Evolutionary conservation across 352 stramenopile genomes (phyloP), one percentile per base, ranked within the genome.

Genomic region (Phytophthora boehmeriae): DNA sequence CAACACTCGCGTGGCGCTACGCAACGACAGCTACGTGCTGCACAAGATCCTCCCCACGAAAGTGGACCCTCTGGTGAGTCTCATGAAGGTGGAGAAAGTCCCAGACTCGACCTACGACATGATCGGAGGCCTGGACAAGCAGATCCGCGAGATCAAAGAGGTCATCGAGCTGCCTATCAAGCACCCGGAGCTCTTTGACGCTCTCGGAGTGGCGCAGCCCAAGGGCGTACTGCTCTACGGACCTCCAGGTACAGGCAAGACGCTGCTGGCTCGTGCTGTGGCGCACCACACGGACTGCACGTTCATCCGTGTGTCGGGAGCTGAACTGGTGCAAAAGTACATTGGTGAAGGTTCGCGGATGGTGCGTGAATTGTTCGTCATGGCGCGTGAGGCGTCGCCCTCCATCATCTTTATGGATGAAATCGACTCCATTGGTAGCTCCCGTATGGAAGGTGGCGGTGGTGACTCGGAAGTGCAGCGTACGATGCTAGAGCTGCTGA

Each of bases 361-460:
- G 97, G 98, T 99, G 22, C 92, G 98, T 45, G 98, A 99, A 80
- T 84, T 99, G 5, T 99, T 99, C 73, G 95, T 99, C 34, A 99
- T 99, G 97, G 98, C 98, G 25, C 86, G 89, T 50, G 91, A 97
- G 66, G 86, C 88, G n/a, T 96, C 97, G n/a, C 98, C 98, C 22
- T 98, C 91, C 25, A 99, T 99, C 73, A 99, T 99, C 61, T 99
- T 99, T 63, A 99, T 99, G 98, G 98, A 99, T 73, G 98, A 99
- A 80, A 99, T 99, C 72, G 98, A 99, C 79, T 99, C 94, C 44
- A 99, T 99, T 64, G 98, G 98, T 52, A 94, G 86, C 41, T 96
- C 90, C 20, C 84, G 91, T 41, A 92, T 97, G 68, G 95, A 98
- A 54, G 88, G 90, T 43, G 90, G 96, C 48, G 83, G 89, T 35